Evolutionary conservation across 257 asterid species (phyloP).

Genomic region (Nemophila menziesii): DNA sequence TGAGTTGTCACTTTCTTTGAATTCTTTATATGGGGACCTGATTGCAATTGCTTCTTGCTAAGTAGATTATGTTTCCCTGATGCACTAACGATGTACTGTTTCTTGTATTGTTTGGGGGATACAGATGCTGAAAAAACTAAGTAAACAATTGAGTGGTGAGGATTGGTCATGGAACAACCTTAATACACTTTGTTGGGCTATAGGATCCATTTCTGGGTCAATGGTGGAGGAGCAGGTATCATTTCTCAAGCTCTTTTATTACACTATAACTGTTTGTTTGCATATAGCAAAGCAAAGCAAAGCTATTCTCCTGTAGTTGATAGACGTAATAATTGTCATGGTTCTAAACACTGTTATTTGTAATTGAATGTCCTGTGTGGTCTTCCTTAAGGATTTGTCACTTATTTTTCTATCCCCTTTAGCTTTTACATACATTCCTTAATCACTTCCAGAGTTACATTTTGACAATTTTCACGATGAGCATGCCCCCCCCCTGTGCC

Average conservation of each 20-base stretch:
- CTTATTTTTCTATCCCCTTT: background rate
- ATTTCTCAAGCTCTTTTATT: background rate
- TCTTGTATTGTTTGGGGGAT: background rate
- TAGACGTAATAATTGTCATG: too few relatives aligned
- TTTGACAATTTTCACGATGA: background rate
- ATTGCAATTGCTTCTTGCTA: background rate
- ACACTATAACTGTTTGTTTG: background rate
- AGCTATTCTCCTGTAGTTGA: background rate
- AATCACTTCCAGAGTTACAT: background rate
- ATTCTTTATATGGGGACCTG: background rate
- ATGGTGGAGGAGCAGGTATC: conserved; percentile 94
- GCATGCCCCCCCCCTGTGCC: background rate
- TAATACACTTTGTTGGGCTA: conserved; percentile 97
- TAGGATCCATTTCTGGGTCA: conserved; percentile 98
- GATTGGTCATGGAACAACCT: conserved; percentile 99
- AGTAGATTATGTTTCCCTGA: background rate
- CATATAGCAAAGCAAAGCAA: background rate
- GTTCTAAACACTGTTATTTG: too few relatives aligned
- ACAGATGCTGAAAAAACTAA: conserved; percentile 84
- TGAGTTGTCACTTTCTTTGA: background rate
- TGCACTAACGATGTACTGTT: background rate
- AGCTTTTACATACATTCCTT: background rate
- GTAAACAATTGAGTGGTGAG: conserved; percentile 77
- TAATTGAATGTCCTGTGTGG: too few relatives aligned
- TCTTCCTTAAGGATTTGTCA: background rate